These are phyloP conservation scores for Daphne laureola DNA, from an alignment of 441 rosid species.

Conservation along the genomic window DNA sequence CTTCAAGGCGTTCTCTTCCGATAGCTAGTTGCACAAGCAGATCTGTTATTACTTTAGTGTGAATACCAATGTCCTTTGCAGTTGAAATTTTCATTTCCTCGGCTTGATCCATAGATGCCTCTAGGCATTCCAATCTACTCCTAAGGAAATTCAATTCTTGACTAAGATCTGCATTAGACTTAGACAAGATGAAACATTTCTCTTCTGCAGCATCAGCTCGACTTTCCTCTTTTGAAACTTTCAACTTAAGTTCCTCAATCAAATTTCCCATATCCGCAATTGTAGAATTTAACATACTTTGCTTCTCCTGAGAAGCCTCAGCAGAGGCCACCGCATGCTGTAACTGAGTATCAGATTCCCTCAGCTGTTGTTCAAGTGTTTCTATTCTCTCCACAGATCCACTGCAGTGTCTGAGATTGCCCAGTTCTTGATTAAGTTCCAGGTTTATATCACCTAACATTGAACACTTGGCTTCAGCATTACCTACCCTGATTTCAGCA, in stretches of 20 bases:
- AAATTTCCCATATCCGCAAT: conserved; percentile 77
- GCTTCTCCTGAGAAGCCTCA: conserved; percentile 87
- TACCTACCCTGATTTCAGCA: conserved; percentile 42
- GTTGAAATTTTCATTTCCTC: conserved; percentile 63
- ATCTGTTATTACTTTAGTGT: conserved; percentile 63
- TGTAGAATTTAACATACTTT: conserved; percentile 56
- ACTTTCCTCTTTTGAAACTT: conserved; percentile 59
- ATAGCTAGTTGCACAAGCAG: conserved; percentile 64
- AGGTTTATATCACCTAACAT: conserved; percentile 32
- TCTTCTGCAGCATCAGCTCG: conserved; percentile 74
- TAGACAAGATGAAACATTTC: conserved; percentile 65
- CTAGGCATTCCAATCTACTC: conserved; percentile 55
- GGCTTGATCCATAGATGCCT: conserved; percentile 55
- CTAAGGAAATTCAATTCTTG: conserved; percentile 62
- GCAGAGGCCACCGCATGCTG: conserved; percentile 72
- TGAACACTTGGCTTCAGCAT: conserved; percentile 43
- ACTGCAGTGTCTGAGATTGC: conserved; percentile 35
- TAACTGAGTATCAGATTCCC: conserved; percentile 55
- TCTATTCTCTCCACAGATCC: conserved; percentile 42
- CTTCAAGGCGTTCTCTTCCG: conserved; percentile 84
- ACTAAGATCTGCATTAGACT: conserved; percentile 60
- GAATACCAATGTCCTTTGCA: conserved; percentile 59
- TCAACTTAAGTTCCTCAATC: conserved; percentile 68
- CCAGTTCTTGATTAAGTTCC: conserved; percentile 42
- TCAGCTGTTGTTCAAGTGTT: conserved; percentile 55